Base-by-base conservation (phyloP, 495 filamentous ascomycete genomes). In the Podospora sp. region DNA sequence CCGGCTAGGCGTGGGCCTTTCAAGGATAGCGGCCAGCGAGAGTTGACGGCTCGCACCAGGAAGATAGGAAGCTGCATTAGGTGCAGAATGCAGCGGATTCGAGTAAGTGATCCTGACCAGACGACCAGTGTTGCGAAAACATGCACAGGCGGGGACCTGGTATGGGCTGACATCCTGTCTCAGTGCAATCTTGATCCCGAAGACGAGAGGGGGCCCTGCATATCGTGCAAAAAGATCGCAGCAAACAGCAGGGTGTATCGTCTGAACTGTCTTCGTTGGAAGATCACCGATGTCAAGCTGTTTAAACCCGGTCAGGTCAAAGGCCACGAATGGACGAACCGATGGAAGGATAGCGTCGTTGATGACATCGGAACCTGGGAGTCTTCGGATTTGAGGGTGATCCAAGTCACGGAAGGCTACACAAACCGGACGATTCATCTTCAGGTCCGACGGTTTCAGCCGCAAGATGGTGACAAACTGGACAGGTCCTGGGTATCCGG, bases 31-130 rank as follows among this genome's bases (percentile, higher is more conserved):
- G 72, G 77, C n/a, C 73, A 76, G 24, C 75, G 82, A 35, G 75
- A 81, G 62, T 73, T 80, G 62, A 85, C 83, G 5, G 83, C 83
- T 16, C 79, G 78, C 26, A 85, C 83, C 0, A 75, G 83, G 66
- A 79, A 80, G 60, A 82, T 83, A 56, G 82, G 81, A 11, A 82
- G 81, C 60, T 85, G 83, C 67, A 81, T 84, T 61, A 72, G 83
- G 27, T 85, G 83, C 63, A 77, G 82, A 57, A 84, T 85, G 79
- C 83, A 85, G 71, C 78, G 82, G n/a, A 84, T 85, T 64, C 79
- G 83, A 60, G 83, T 85, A 70, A 77, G 81, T 70, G 40, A 40
- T 62, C 12, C 56, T 26, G 22, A 57, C 18, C 25, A 26, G 16
- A 46, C 63, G 24, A 58, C 21, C 26, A n/a, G 12, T n/a, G 26